Evolutionary conservation across 1,284 basidiomycete genomes (phyloP).

Genomic region (Chalciporus sp.): DNA sequence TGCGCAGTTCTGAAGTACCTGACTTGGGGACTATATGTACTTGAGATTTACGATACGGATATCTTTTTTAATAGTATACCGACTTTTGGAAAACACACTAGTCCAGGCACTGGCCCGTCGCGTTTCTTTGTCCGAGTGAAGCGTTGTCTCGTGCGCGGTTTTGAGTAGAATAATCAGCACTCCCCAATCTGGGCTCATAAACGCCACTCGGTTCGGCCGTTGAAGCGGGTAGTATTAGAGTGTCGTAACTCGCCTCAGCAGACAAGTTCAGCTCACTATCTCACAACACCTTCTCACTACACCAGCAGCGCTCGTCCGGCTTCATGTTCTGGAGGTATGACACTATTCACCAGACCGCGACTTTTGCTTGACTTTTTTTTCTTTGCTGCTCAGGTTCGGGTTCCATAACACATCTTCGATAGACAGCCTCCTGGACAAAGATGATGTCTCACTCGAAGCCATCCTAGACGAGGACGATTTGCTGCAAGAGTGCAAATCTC

Average conservation of each 20-base stretch:
- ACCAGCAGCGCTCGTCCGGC: constrained; percentile 22
- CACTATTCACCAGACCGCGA: not conserved
- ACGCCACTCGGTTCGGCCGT: constrained; percentile 2
- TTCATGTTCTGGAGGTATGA: constrained; percentile 48
- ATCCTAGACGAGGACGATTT: constrained; percentile 95
- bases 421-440: constrained; percentile 82
- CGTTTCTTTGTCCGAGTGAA: constrained; percentile 1
- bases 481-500: constrained; percentile 93
- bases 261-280: constrained; percentile 9
- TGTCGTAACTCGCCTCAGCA: constrained; percentile 25
- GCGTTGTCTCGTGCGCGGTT: not conserved
- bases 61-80: constrained; percentile 29
- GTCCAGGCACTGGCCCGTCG: not conserved
- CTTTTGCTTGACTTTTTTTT: constrained; percentile 7
- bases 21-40: constrained; percentile 18
- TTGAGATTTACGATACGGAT: constrained; percentile 30
- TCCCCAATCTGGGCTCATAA: constrained; percentile 28
- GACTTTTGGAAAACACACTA: constrained; percentile 7
- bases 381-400: constrained; percentile 62
- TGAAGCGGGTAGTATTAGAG: constrained; percentile 4
- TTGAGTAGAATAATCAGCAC: constrained; percentile 13
- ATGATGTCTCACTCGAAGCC: constrained; percentile 84
- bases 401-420: constrained; percentile 83
- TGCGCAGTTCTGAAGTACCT: constrained; percentile 26
- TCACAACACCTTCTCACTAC: constrained; percentile 7